Percentiles rank a stretch among this genome's conserved stretches.
Conservation (phyloP, 2,329 filamentous ascomycete genomes). For the Neurospora crassa region DNA sequence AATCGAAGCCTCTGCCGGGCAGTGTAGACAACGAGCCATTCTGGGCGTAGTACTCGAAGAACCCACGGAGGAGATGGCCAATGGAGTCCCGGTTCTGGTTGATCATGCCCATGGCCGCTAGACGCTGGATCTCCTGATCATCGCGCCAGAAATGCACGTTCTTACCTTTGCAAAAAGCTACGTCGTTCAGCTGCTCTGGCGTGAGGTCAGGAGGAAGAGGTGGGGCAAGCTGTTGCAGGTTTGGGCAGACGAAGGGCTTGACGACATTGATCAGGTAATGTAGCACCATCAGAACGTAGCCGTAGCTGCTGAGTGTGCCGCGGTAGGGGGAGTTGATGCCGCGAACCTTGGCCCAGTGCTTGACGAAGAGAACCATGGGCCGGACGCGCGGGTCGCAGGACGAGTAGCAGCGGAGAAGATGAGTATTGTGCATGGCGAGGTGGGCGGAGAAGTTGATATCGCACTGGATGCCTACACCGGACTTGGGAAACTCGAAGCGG, state of each 20-base stretch:
- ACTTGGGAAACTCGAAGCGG: constrained; percentile 67
- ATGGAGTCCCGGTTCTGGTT: constrained; percentile 61
- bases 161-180: constrained; percentile 49
- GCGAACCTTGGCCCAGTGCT: constrained; percentile 79
- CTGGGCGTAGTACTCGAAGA: constrained; percentile 80
- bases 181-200: constrained; percentile 28
- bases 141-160: constrained; percentile 72
- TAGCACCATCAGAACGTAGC: constrained; percentile 84
- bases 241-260: constrained; percentile 72
- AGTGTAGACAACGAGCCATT: constrained; percentile 42
- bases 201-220: constrained; percentile 31
- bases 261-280: constrained; percentile 83
- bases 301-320: constrained; percentile 80
- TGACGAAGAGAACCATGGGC: constrained; percentile 75
- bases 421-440: constrained; percentile 74
- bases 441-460: constrained; percentile 89
- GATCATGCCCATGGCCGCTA: constrained; percentile 49
- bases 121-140: constrained; percentile 55
- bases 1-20: constrained; percentile 57
- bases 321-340: constrained; percentile 81
- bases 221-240: constrained; percentile 56
- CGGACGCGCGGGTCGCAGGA: constrained; percentile 68
- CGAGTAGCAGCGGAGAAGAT: constrained; percentile 74
- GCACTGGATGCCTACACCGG: constrained; percentile 71
- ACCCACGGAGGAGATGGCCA: constrained; percentile 65